phyloP scores from a whole-genome alignment of 352 stramenopile genomes.

The Pythium coloratum region DNA sequence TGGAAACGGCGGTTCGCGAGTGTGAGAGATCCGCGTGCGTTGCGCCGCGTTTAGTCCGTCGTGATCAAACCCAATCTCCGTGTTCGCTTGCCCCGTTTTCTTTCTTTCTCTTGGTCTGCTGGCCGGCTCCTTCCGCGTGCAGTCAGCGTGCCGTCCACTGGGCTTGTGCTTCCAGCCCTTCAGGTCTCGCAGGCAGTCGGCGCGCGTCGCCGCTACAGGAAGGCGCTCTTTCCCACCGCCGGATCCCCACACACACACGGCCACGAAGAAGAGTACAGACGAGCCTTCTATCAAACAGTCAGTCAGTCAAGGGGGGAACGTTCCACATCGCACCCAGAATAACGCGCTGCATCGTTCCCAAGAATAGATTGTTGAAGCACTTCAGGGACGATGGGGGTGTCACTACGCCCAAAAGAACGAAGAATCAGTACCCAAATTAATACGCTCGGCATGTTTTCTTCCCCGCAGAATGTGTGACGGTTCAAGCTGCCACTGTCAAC shows the following conservation, averaged over 20 bases:
- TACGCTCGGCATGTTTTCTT: neutral
- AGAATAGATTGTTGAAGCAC: constrained; percentile 6
- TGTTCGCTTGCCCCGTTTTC: neutral
- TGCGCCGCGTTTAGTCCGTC: neutral
- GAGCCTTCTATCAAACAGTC: constrained; percentile 4
- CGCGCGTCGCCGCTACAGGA: neutral
- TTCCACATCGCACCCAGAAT: neutral
- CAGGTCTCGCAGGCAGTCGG: neutral
- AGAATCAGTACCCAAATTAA: neutral
- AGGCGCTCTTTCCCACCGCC: neutral
- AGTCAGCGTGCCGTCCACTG: neutral
- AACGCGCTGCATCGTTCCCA: neutral
- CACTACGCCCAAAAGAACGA: neutral
- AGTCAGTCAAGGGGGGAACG: constrained; percentile 1
- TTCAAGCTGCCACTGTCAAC: neutral
- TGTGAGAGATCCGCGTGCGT: neutral
- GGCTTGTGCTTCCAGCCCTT: neutral
- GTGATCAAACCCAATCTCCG: neutral
- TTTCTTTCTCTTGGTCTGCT: neutral
- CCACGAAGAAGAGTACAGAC: neutral
- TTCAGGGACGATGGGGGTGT: neutral
- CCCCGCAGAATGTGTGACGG: constrained; percentile 3
- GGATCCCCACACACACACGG: neutral
- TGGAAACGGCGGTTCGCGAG: constrained; percentile 2
- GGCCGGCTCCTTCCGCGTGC: neutral